Base-by-base conservation (phyloP, 805 yeast genomes). In the Ogataea minuta region DNA sequence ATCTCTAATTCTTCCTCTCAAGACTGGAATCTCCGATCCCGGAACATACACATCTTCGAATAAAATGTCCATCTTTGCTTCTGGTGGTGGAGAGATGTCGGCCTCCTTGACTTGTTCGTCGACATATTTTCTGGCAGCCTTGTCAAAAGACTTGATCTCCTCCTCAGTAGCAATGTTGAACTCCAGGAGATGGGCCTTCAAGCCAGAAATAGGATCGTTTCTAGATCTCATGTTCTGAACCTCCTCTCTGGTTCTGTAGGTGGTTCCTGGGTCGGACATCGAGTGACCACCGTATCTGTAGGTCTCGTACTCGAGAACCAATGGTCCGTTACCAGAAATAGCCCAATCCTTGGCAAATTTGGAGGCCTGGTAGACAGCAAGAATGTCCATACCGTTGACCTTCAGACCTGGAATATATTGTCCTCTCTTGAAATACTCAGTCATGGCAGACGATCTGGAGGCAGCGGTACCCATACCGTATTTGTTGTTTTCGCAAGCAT, bases 391-490 rank as follows among this genome's bases (percentile, higher is more conserved):
- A 75, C 98, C 99, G 68, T 93, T 93, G 60, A 91, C 86, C 76
- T 90, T 93, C 64, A 93, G 75, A 73, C 99, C 99, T 52, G 99
- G 99, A 54, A 93, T 93, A 76, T 88, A 93, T 74, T 93, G 99
- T 64, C 98, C 99, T 74, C 99, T 89, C 81, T 91, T 88, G 81
- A 86, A 86, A 77, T 89, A 93, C 60, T 93, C 97, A 45, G 95
- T 84, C 76, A 89, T 70, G 38, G 99, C 99, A 38, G 97, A 89
- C 10, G 97, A 89, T 74, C 99, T 84, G 33, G 96, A 68, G 40
- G 98, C 98, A 50, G 99, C 71, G 38, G 99, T 93, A 74, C 99
- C 99, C 99, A 93, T 93, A 77, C 99, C 99, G 68, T 93, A 93
- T 74, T 89, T 93, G 82, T 93, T 93, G 79, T 93, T 93, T 72